A percentile compares a stretch with the other conserved stretches of the same genome.
phyloP scores from a whole-genome alignment of 805 yeast genomes.

The Teunomyces gatunensis region DNA sequence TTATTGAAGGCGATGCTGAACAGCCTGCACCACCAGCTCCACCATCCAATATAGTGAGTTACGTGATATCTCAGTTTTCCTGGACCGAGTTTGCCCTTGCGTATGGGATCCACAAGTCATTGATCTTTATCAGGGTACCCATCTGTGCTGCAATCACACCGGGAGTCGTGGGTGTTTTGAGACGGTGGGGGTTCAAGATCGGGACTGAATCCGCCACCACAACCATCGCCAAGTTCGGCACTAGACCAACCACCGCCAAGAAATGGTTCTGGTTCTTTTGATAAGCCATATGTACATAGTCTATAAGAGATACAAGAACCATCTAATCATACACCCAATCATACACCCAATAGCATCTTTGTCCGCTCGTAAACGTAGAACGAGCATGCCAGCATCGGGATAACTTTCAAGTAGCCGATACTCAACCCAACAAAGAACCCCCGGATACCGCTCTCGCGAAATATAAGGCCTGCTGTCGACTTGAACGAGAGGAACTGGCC shows the following conservation, averaged over 20 bases:
- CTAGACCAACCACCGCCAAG: constrained; percentile 47
- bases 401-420: constrained; percentile 91
- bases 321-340: constrained; percentile 42
- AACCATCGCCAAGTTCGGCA: constrained; percentile 47
- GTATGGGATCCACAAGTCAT: constrained; percentile 87
- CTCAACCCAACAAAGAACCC: constrained; percentile 95
- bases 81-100: constrained; percentile 88
- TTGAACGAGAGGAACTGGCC: constrained; percentile 56
- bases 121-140: constrained; percentile 82
- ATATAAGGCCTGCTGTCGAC: constrained; percentile 58
- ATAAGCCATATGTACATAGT: constrained; percentile 7
- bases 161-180: constrained; percentile 58
- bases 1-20: constrained; percentile 9
- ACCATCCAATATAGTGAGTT: not conserved
- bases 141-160: constrained; percentile 93
- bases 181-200: constrained; percentile 77
- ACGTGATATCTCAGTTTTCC: constrained; percentile 38
- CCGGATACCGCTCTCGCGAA: constrained; percentile 68
- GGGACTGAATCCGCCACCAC: constrained; percentile 51
- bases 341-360: constrained; percentile 66
- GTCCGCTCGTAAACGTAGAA: constrained; percentile 90
- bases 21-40: not conserved
- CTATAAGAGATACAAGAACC: not conserved
- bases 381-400: constrained; percentile 97
- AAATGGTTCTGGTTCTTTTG: constrained; percentile 65